phyloP scores from a whole-genome alignment of 2,329 filamentous ascomycete species.

The Aspergillus aculeatus region DNA sequence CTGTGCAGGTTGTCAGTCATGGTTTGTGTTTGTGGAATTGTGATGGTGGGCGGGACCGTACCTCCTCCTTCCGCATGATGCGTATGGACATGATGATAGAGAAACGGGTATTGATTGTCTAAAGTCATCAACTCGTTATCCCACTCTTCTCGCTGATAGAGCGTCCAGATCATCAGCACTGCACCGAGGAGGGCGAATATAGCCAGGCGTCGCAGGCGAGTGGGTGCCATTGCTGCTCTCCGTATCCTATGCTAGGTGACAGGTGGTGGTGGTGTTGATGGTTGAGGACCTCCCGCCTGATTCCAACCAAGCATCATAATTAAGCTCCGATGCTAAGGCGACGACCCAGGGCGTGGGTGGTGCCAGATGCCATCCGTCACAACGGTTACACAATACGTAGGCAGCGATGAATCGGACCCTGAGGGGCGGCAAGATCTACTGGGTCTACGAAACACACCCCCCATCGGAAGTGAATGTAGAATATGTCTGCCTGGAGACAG shows the following conservation, averaged over 20 bases:
- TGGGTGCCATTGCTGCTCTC: not conserved
- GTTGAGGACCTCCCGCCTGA: not conserved
- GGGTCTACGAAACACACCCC: no score
- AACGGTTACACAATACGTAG: not conserved
- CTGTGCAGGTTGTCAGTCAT: not conserved
- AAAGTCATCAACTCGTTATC: not conserved
- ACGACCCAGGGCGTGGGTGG: not conserved
- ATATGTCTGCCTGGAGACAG: not conserved
- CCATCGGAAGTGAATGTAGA: not conserved
- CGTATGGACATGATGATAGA: not conserved
- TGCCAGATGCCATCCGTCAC: not conserved
- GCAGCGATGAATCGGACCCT: not conserved
- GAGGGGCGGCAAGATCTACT: no score
- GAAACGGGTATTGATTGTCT: not conserved
- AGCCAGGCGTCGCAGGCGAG: not conserved
- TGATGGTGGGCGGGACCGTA: not conserved
- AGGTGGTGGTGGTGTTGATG: not conserved
- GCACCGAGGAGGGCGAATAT: not conserved
- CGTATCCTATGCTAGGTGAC: not conserved
- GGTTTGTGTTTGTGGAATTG: not conserved
- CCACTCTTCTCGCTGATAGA: not conserved
- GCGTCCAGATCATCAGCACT: not conserved
- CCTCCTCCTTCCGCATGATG: not conserved
- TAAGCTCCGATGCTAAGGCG: not conserved
- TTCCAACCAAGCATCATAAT: not conserved